Conservation (phyloP, 768 basidiomycete species). For the Tricholoma matsutake region DNA sequence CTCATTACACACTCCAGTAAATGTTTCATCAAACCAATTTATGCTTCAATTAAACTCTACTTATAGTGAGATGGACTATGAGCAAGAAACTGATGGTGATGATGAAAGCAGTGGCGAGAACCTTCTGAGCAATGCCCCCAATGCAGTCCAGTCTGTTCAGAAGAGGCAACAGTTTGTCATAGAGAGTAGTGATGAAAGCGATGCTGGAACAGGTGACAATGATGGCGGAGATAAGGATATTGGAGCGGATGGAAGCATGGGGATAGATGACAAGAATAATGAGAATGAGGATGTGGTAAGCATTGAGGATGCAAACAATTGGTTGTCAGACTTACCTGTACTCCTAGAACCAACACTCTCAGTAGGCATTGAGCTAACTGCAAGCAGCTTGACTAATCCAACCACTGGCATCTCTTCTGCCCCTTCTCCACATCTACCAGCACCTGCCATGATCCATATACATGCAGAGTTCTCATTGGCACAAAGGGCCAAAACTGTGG, state of each 20-base stretch:
- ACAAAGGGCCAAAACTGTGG: background rate
- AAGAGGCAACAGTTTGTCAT: background rate
- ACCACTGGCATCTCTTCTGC: background rate
- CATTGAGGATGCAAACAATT: background rate
- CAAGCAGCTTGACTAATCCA: background rate
- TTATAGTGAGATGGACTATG: background rate
- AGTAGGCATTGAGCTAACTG: background rate
- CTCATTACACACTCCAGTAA: background rate
- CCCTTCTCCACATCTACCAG: background rate
- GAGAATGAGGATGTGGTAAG: background rate
- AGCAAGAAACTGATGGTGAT: background rate
- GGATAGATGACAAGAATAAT: background rate
- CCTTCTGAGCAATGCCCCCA: no score
- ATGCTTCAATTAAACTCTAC: background rate
- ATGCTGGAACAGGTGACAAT: background rate
- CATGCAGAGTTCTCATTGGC: background rate
- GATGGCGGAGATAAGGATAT: background rate
- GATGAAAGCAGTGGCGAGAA: background rate
- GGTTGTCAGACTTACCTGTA: background rate
- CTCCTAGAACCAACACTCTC: background rate
- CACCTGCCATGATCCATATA: background rate
- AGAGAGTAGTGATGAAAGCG: background rate
- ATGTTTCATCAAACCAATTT: background rate
- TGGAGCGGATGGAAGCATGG: constrained; percentile 21
- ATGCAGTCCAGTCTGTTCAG: background rate